Conservation (phyloP, 495 filamentous ascomycete species). For the Paragyromitra xinjiangensis region DNA sequence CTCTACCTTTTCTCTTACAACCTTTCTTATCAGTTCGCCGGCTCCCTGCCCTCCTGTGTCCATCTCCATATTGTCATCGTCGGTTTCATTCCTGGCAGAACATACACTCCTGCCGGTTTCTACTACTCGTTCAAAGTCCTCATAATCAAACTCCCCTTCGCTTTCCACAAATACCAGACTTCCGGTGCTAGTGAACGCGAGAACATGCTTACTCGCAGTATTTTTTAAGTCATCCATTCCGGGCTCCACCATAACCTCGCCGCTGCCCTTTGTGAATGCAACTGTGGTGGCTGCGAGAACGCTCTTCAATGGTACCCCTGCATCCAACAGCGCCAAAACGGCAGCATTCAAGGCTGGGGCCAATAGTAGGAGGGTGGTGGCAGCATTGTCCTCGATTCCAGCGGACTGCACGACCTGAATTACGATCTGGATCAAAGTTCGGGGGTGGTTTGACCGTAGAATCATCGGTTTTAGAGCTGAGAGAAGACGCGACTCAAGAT, state of each 20-base stretch:
- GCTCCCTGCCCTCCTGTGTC: conserved; percentile 61
- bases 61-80: conserved; percentile 63
- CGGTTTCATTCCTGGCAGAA: conserved; percentile 60
- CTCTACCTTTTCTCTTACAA: conserved; percentile 68
- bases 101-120: conserved; percentile 72
- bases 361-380: conserved; percentile 58
- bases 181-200: conserved; percentile 40
- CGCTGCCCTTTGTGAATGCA: conserved; percentile 38
- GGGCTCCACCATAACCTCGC: conserved; percentile 36
- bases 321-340: conserved; percentile 53
- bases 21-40: conserved; percentile 70
- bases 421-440: conserved; percentile 72
- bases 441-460: conserved; percentile 72
- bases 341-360: conserved; percentile 55
- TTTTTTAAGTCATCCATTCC: conserved; percentile 36
- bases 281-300: conserved; percentile 77
- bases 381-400: conserved; percentile 66
- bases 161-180: conserved; percentile 80
- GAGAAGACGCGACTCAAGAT: conserved; percentile 75
- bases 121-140: conserved; percentile 78
- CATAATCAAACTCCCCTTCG: conserved; percentile 77
- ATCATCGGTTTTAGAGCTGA: conserved; percentile 74
- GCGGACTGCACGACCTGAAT: conserved; percentile 68
- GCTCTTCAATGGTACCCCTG: conserved; percentile 68
- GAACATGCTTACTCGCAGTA: conserved; percentile 33